Percentiles rank a stretch among this genome's conserved stretches.
These are phyloP conservation scores for Leccinum aurantiacum DNA, from an alignment of 768 basidiomycete species.

Conservation along the genomic window DNA sequence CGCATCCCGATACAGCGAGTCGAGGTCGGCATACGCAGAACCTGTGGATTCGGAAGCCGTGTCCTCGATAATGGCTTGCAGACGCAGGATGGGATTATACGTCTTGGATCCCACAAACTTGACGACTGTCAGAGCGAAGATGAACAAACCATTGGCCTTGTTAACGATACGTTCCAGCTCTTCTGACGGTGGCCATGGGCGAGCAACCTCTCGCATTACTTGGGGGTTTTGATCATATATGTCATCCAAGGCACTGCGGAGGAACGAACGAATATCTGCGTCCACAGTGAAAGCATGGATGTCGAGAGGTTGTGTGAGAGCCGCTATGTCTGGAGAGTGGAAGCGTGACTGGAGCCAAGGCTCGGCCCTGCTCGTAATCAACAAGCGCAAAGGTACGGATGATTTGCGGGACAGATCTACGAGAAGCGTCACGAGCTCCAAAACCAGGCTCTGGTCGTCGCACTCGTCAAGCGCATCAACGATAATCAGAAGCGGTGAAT, in stretches of 20 bases:
- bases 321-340: conserved; percentile 10
- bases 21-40: conserved; percentile 16
- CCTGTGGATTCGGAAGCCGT: neutral
- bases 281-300: conserved; percentile 25
- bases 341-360: conserved; percentile 21
- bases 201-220: conserved; percentile 10
- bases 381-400: conserved; percentile 22
- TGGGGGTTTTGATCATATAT: conserved; percentile 10
- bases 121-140: conserved; percentile 29
- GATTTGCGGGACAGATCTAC: conserved; percentile 10
- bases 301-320: conserved; percentile 12
- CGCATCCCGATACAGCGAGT: conserved; percentile 17
- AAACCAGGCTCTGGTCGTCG: conserved; percentile 22
- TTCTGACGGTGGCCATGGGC: conserved; percentile 25
- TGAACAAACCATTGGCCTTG: conserved; percentile 26
- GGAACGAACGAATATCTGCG: conserved; percentile 24
- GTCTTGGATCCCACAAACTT: conserved; percentile 25
- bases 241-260: conserved; percentile 16
- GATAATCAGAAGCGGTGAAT: conserved; percentile 16
- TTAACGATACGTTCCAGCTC: conserved; percentile 22
- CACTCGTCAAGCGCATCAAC: conserved; percentile 27
- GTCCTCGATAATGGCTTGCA: conserved; percentile 15
- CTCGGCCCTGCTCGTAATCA: conserved; percentile 24
- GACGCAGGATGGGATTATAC: conserved; percentile 19
- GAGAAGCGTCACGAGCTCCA: conserved; percentile 24